Conservation (phyloP, 768 basidiomycete species). For the Cystofilobasidium macerans region DNA sequence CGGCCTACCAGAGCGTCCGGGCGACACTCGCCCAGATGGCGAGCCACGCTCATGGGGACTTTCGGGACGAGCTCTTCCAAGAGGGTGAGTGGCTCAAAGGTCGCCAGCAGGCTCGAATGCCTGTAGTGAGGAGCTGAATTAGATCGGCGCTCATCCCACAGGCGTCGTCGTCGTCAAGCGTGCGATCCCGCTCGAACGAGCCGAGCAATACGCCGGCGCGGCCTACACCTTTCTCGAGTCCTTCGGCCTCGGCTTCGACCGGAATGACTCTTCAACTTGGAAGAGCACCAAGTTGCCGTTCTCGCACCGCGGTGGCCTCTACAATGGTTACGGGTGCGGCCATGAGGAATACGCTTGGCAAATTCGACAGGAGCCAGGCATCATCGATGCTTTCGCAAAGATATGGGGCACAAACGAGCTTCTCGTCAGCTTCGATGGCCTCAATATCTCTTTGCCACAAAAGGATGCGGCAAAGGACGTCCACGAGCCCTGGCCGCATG, state of each 20-base stretch:
- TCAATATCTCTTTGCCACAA: constrained; percentile 18
- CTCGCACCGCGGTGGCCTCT: constrained; percentile 28
- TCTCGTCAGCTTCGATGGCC: constrained; percentile 29
- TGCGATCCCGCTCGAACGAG: constrained; percentile 26
- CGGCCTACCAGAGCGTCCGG: neutral
- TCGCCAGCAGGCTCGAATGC: no score
- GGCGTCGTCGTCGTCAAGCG: constrained; percentile 1
- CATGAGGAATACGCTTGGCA: constrained; percentile 30
- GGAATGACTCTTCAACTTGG: constrained; percentile 31
- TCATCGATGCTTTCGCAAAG: constrained; percentile 31
- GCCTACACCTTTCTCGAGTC: constrained; percentile 30
- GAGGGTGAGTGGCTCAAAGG: no score
- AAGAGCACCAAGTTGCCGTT: constrained; percentile 3
- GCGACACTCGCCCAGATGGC: neutral
- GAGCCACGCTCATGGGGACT: constrained; percentile 9
- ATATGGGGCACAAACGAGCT: constrained; percentile 34
- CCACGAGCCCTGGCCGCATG: constrained; percentile 22
- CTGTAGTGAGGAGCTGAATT: no score
- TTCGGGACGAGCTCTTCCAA: constrained; percentile 20
- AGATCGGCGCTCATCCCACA: no score
- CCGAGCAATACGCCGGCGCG: constrained; percentile 27
- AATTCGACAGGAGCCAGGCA: constrained; percentile 29
- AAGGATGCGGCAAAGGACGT: constrained; percentile 14
- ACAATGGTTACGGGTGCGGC: constrained; percentile 24
- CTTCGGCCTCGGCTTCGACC: constrained; percentile 30